Evolutionary conservation across 2,329 filamentous ascomycete species (phyloP).

Genomic region (Sporothrix humicola): DNA sequence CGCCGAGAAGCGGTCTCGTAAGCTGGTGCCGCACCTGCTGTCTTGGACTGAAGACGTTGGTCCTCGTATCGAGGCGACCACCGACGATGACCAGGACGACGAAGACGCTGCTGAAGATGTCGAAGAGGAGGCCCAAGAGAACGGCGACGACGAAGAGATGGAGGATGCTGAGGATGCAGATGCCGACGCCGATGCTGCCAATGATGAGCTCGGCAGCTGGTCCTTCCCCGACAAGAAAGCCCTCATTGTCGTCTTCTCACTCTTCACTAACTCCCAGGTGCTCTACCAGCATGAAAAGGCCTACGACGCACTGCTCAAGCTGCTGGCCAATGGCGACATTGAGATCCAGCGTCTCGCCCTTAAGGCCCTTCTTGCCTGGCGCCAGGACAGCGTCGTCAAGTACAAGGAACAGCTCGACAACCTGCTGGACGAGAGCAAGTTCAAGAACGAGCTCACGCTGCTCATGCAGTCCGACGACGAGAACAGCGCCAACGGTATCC

Average conservation of each 20-base stretch:
- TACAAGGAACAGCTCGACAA: constrained; percentile 88
- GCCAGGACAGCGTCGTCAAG: constrained; percentile 72
- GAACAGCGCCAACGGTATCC: constrained; percentile 60
- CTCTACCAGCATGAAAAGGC: constrained; percentile 80
- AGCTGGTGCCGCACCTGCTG: constrained; percentile 83
- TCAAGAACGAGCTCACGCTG: constrained; percentile 91
- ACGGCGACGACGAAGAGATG: constrained; percentile 41
- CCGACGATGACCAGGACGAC: constrained; percentile 46
- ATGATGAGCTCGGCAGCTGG: constrained; percentile 57
- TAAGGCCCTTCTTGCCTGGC: constrained; percentile 88
- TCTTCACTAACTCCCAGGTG: constrained; percentile 85
- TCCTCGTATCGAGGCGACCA: constrained; percentile 20
- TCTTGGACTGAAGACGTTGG: constrained; percentile 70
- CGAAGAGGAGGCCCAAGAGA: constrained; percentile 40
- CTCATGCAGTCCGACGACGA: constrained; percentile 65
- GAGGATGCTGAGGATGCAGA: constrained; percentile 48
- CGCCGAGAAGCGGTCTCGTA: constrained; percentile 84
- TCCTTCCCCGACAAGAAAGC: constrained; percentile 80
- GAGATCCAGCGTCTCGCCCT: constrained; percentile 87
- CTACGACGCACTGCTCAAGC: constrained; percentile 72
- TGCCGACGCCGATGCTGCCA: background rate
- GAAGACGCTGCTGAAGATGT: constrained; percentile 45
- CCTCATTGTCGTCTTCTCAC: constrained; percentile 78
- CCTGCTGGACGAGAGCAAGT: constrained; percentile 85
- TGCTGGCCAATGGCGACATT: constrained; percentile 85